These are phyloP conservation scores for Pochonia chlamydosporia DNA, from an alignment of 2,329 filamentous ascomycete genomes.

Conservation along the genomic window DNA sequence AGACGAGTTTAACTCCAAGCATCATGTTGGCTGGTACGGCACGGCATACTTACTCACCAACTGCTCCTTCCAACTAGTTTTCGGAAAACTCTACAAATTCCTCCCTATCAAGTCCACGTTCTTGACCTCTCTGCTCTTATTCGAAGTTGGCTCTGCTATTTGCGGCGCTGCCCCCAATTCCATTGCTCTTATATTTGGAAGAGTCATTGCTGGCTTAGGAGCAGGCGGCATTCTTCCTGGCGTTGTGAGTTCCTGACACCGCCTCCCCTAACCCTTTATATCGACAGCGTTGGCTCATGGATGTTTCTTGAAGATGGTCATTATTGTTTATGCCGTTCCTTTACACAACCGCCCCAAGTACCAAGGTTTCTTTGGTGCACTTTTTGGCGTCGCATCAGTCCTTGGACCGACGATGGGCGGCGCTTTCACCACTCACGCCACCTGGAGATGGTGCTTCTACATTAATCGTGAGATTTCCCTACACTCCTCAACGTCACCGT, in stretches of 20 bases:
- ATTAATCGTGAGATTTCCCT: constrained; percentile 16
- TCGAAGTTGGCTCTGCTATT: constrained; percentile 21
- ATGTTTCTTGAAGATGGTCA: constrained; percentile 1
- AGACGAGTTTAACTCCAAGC: constrained; percentile 21
- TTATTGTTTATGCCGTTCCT: constrained; percentile 7
- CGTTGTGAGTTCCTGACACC: constrained; percentile 13
- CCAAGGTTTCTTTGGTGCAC: constrained; percentile 26
- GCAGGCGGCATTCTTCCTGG: constrained; percentile 48
- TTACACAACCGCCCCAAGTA: constrained; percentile 24
- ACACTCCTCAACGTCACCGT: neutral
- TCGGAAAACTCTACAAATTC: constrained; percentile 24
- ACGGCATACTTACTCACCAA: constrained; percentile 22
- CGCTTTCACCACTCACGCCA: constrained; percentile 17
- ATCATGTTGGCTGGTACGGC: constrained; percentile 25
- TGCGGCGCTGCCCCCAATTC: constrained; percentile 32
- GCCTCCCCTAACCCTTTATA: constrained; percentile 38
- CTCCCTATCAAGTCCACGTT: constrained; percentile 17
- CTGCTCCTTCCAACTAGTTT: constrained; percentile 23
- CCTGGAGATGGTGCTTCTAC: constrained; percentile 30
- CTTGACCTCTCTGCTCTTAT: constrained; percentile 13
- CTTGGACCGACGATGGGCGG: constrained; percentile 18
- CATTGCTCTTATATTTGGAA: constrained; percentile 41
- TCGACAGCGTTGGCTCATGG: constrained; percentile 25
- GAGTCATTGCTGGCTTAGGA: constrained; percentile 43
- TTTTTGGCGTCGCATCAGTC: constrained; percentile 32